phyloP scores from a whole-genome alignment of 306 rosid genomes.

The Vigna mungo region DNA sequence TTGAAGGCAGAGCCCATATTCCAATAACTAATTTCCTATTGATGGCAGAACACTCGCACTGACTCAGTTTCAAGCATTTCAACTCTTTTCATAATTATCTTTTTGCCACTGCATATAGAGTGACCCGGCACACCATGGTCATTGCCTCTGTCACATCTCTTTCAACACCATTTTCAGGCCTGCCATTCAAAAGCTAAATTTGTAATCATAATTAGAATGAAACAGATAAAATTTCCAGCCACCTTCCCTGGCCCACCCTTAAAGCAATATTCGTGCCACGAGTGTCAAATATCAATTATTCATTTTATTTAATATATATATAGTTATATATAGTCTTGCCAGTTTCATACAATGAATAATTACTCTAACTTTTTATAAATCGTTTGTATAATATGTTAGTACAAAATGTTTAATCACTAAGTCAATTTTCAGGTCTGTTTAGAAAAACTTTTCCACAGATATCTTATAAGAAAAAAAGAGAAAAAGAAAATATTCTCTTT shows the following conservation, averaged over 20 bases:
- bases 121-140: constrained; percentile 48
- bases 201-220: constrained; percentile 58
- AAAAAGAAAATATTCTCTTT: too few relatives aligned
- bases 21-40: constrained; percentile 45
- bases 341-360: too few relatives aligned
- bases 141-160: constrained; percentile 58
- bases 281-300: background rate
- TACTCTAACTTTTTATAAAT: background rate
- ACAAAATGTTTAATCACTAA: too few relatives aligned
- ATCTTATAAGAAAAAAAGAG: too few relatives aligned
- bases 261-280: background rate
- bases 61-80: constrained; percentile 45
- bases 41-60: constrained; percentile 32
- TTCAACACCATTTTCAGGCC: constrained; percentile 67
- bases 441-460: too few relatives aligned
- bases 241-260: constrained; percentile 48
- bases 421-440: too few relatives aligned
- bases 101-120: constrained; percentile 34
- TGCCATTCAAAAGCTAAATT: constrained; percentile 59
- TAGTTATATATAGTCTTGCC: background rate
- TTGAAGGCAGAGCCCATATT: constrained; percentile 39
- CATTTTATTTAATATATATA: background rate
- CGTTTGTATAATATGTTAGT: background rate
- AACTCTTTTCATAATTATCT: constrained; percentile 29
- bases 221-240: constrained; percentile 36